Base-by-base conservation (phyloP, 768 basidiomycete species). In the Lactifluus piperatus region DNA sequence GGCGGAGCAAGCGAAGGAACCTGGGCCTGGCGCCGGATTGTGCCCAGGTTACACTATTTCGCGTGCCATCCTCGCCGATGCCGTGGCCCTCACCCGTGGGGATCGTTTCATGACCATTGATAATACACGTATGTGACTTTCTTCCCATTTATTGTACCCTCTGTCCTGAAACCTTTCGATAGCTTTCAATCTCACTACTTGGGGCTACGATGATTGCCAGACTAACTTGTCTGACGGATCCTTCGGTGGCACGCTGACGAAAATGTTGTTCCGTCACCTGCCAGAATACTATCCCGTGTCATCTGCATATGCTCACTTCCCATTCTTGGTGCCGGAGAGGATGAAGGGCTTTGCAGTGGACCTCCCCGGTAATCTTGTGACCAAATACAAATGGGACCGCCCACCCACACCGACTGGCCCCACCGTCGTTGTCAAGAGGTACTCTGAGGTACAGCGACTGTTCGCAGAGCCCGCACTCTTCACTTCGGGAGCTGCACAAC, bases 1-100 rank as follows among this genome's bases (percentile, higher is more conserved):
- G 45, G 86, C 86, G 5, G 90, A 92, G 69, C 76, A 90, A 64
- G 67, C 85, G 2, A 91, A 91, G 67, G 61, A 65, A 2, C 79
- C 83, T 6, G 75, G 76, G 24, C 78, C 81, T 1, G 91, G 88
- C 7, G 83, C 86, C 6, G 90, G 89, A 11, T 68, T 91, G 5
- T 91, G 88, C 68, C 88, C 88, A 5, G 87, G 88, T 27, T 91
- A 83, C 72, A 91, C 91, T 5, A 85, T 89, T 63, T 88, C 88
- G 7, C 78, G 91, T 45, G 86, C 88, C n/a, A 92, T 94, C 62
- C 75, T 94, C 14, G 77, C 84, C 11, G 88, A 91, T 68, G 89
- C 88, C 2, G 84, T 91, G 36, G 82, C 78, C 62, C 74, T 92
- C 57, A 81, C 80, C 30, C 81, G 90, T 32, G 89, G 91, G 7